These are phyloP conservation scores for Hirschioporus abietinus DNA, from an alignment of 768 basidiomycete species.

Conservation along the genomic window DNA sequence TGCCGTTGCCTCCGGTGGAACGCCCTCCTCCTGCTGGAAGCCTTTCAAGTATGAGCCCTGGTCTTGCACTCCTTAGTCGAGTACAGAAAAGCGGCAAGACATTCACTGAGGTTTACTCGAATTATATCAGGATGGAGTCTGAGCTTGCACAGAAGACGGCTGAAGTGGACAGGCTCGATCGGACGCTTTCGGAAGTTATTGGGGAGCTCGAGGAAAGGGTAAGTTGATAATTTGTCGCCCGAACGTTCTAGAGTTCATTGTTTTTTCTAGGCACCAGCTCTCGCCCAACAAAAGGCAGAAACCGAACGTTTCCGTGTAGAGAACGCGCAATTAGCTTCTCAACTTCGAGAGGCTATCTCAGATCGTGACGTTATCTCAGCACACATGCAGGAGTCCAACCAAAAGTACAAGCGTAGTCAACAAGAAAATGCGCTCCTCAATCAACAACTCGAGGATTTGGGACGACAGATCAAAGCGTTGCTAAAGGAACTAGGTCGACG, in stretches of 20 bases:
- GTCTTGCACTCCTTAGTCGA: constrained; percentile 79
- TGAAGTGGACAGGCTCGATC: constrained; percentile 83
- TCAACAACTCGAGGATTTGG: constrained; percentile 76
- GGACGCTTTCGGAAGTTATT: constrained; percentile 71
- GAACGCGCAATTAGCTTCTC: constrained; percentile 71
- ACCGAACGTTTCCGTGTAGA: constrained; percentile 82
- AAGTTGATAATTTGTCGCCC: constrained; percentile 20
- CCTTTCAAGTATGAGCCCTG: constrained; percentile 75
- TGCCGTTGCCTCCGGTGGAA: constrained; percentile 42
- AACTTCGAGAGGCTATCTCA: constrained; percentile 67
- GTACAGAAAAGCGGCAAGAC: constrained; percentile 81
- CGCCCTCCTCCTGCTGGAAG: constrained; percentile 42
- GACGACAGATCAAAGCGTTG: constrained; percentile 77
- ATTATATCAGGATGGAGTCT: constrained; percentile 82
- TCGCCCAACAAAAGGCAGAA: constrained; percentile 86
- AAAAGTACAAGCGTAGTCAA: constrained; percentile 53
- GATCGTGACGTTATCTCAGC: constrained; percentile 67
- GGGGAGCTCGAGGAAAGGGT: constrained; percentile 91
- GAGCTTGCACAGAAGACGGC: constrained; percentile 71
- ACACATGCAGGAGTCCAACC: constrained; percentile 51
- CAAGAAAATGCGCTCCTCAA: constrained; percentile 65
- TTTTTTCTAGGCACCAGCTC: constrained; percentile 67
- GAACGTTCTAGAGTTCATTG: constrained; percentile 6
- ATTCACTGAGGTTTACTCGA: constrained; percentile 91
- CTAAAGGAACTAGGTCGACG: constrained; percentile 75